Percentiles rank a stretch among this genome's conserved stretches.
phyloP scores from a whole-genome alignment of 179 eudicot species.

The Gypsophila paniculata region DNA sequence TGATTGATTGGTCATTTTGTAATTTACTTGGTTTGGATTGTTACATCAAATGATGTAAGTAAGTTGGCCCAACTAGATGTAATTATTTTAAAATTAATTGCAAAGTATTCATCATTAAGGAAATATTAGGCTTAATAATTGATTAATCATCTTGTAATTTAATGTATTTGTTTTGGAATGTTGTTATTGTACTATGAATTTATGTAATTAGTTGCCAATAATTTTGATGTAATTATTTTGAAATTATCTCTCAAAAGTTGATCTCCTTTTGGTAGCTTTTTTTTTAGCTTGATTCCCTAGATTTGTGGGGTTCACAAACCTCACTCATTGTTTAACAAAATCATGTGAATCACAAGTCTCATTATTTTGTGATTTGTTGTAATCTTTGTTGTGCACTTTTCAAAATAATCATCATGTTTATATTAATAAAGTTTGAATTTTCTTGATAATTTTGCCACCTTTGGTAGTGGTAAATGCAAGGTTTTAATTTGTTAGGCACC shows the following conservation, averaged over 20 bases:
- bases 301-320: conserved; percentile 9
- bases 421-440: too few species aligned
- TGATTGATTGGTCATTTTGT: too few species aligned
- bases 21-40: too few species aligned
- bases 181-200: not conserved
- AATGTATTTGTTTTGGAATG: not conserved
- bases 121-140: not conserved
- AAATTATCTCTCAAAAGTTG: not conserved
- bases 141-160: not conserved
- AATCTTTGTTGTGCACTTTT: not conserved
- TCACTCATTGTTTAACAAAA: not conserved
- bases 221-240: not conserved
- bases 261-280: not conserved
- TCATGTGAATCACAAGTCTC: not conserved
- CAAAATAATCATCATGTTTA: too few species aligned
- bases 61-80: too few species aligned
- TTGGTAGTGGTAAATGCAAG: too few species aligned
- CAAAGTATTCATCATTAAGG: not conserved
- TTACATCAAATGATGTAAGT: too few species aligned
- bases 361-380: not conserved
- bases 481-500: too few species aligned
- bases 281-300: not conserved
- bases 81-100: too few species aligned
- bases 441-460: too few species aligned
- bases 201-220: not conserved